Evolutionary conservation across 75 land plant genomes (phyloP), one percentile per base, ranked within the genome.

Genomic region (Ceratopteris richardii): DNA sequence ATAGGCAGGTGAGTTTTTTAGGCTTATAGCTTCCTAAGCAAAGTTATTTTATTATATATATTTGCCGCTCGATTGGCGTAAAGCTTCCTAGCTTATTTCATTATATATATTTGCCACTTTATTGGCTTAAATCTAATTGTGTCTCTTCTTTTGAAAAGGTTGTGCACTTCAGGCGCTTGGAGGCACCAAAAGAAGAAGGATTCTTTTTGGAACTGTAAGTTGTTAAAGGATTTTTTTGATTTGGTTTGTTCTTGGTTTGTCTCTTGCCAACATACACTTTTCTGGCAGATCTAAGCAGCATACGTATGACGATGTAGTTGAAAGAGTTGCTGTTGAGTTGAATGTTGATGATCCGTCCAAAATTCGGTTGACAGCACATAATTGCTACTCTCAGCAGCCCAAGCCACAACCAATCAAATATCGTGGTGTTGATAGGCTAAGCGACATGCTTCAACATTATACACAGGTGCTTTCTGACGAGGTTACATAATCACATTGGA

Each of bases 351-450:
- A 95, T 80, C 78, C 96, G 41, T 83, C 96, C 11, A 95, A 86
- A 69, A 80, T 95, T 25, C 74, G 99, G 66, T 83, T 95, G 18
- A 95, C 99, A 2, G 66, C 99, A 24, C 99, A 95, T 41, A 95
- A 89, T 58, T 90, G 92, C 55, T 90, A 90, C 64, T 84, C 92
- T 28, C 91, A 95, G 66, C 96, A 90, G 53, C 99, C 99, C 0
- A 95, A 90, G 56, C 92, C 99, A 29, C 99, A 90, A 23, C 90
- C 99, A 7, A 86, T 95, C 31, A 95, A 90, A 40, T 90, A 90
- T 57, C 79, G 99, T 0, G 96, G 88, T 26, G 88, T 82, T 19
- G 88, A 90, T 5, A 82, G 81, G 55, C 70, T 95, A 39, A 66
- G 76, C 19, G 92, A 95, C 31, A 95, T 95, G 99, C 86, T 95